These are phyloP conservation scores for Podaxis pistillaris DNA, from an alignment of 768 basidiomycete genomes.

Conservation along the genomic window DNA sequence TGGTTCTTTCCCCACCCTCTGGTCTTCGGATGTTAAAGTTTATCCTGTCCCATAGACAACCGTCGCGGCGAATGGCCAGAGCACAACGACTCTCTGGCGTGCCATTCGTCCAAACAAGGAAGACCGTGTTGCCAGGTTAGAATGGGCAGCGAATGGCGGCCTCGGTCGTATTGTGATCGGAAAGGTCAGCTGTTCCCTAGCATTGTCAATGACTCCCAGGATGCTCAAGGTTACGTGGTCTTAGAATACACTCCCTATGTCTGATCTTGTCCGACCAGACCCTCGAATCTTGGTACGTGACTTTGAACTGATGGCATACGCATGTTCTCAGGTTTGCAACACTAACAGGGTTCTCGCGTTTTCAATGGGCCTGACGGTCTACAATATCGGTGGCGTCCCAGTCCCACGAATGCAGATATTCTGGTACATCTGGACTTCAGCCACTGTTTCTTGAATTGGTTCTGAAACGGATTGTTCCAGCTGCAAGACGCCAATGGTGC, in stretches of 20 bases:
- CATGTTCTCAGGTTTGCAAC: slow-evolving; percentile 13
- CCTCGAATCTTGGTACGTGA: slow-evolving; percentile 55
- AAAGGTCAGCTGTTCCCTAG: slow-evolving; percentile 49
- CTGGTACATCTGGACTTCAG: slow-evolving; percentile 41
- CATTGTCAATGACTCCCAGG: slow-evolving; percentile 18
- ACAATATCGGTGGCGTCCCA: slow-evolving; percentile 79
- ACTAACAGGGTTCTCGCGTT: slow-evolving; percentile 54
- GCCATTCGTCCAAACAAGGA: slow-evolving; percentile 83
- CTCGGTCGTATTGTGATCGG: slow-evolving; percentile 85
- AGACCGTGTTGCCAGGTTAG: slow-evolving; percentile 84
- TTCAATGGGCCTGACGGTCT: slow-evolving; percentile 85
- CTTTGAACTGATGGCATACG: slow-evolving; percentile 10
- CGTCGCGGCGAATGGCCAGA: slow-evolving; percentile 59
- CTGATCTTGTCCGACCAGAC: slow-evolving; percentile 76
- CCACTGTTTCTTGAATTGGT: slow-evolving; percentile 19
- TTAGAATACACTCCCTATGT: slow-evolving; percentile 78
- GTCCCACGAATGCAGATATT: slow-evolving; percentile 53
- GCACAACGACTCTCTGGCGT: slow-evolving; percentile 76
- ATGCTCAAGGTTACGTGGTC: slow-evolving; percentile 27
- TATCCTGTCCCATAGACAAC: slow-evolving; percentile 55
- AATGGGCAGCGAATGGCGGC: slow-evolving; percentile 81
- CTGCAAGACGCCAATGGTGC: slow-evolving; percentile 68
- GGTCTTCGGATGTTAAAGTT: slow-evolving; percentile 8
- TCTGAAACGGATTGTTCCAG: slow-evolving; percentile 36
- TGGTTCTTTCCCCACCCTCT: slow-evolving; percentile 20